Evolutionary conservation across 441 rosid species (phyloP).

Genomic region (Corymbia citriodora): DNA sequence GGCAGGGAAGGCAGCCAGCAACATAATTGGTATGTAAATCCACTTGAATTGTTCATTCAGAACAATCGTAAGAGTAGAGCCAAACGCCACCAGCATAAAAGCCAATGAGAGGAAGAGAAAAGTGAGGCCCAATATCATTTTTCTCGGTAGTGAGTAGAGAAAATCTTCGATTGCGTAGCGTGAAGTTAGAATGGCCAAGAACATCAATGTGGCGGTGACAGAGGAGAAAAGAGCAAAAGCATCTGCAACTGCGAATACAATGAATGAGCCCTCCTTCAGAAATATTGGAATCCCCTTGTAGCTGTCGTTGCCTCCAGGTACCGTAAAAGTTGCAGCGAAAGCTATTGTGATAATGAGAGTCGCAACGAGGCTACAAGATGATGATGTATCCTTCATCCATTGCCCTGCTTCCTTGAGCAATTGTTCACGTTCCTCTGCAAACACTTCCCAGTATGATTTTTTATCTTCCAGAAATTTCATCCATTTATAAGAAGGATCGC

Average conservation of each 20-base stretch:
- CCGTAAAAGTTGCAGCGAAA: background rate
- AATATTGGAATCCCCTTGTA: background rate
- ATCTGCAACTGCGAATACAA: background rate
- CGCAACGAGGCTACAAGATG: background rate
- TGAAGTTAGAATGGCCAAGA: background rate
- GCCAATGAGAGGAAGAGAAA: background rate
- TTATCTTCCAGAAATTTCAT: background rate
- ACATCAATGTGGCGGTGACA: fast-evolving
- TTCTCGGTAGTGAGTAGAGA: background rate
- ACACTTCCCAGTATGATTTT: too few species aligned
- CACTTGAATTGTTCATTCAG: background rate
- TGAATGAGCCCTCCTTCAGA: background rate
- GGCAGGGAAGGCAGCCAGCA: background rate
- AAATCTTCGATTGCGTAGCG: background rate
- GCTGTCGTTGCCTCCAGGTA: background rate
- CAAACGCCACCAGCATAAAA: background rate
- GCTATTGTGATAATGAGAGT: background rate
- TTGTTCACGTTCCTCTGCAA: background rate
- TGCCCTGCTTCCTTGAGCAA: background rate
- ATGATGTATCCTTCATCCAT: background rate
- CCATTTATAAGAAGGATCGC: background rate
- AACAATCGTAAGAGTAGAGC: background rate
- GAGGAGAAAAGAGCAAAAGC: background rate
- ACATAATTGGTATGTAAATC: background rate
- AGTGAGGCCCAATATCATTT: background rate